Evolutionary conservation across 305 asterid species (phyloP), one percentile per base, ranked within the genome.

Genomic region (Rubia peregrina): DNA sequence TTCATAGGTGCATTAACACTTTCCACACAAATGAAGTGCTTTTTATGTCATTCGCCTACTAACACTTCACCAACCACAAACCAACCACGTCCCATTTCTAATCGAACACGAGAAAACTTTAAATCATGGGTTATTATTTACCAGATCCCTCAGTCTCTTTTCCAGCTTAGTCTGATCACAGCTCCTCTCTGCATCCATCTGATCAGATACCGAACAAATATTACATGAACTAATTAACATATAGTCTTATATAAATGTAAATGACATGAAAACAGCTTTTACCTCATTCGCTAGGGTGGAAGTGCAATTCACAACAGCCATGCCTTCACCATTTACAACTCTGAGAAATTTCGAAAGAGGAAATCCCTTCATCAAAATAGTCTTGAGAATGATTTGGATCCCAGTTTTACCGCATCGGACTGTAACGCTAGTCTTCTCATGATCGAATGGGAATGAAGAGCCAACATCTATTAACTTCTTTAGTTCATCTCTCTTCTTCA

Each of bases 401-500:
- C 71, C 75, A 49, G 56, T 24, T 5, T 24, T 70, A 3, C 71
- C 8, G 36, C 42, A 42, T 42, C 64, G 61, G 4, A 75, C 75
- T 21, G 3, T 22, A 2, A 59, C 64, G 6, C 40, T 59, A 22
- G 36, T 69, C 8, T 22, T 17, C 1, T 21, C 51, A 17, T 59
- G 53, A 69, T 42, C 12, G 8, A 17, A 22, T 6, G 65, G 36
- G 30, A 48, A 44, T n/a, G 61, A 46, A 6, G 69, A n/a, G 38
- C 59, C 19, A n/a, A 36, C 3, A 11, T 13, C 66, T 12, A 60
- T 49, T 63, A 57, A 2, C 49, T 61, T 51, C 69, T 60, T 68
- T 9, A 76, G 55, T 43, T 46, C 41, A n/a, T 80, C 78, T 63
- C 77, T 81, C 77, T 53, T 68, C 2, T 6, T 44, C 13, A 60